Conservation (phyloP, 352 stramenopile species). For the Globisporangium middletonii region DNA sequence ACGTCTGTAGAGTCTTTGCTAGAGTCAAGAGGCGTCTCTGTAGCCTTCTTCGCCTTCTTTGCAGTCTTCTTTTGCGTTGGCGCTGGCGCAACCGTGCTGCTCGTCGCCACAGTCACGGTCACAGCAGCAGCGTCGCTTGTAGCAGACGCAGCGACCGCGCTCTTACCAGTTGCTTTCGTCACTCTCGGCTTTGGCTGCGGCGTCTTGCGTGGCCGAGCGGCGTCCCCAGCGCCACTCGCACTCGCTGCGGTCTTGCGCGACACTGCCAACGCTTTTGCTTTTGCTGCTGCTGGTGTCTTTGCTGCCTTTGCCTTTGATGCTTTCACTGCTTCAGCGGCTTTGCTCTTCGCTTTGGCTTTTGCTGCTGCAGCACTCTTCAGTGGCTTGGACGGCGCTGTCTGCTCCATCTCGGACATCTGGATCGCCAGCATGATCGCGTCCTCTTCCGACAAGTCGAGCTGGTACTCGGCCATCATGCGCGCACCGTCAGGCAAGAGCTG, state of each 20-base stretch:
- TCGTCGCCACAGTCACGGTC: too few relatives aligned
- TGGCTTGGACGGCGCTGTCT: constrained; percentile 1
- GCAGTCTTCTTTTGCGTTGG: constrained; percentile 5
- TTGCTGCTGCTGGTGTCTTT: background rate
- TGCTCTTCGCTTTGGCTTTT: too few relatives aligned
- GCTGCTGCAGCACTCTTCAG: background rate
- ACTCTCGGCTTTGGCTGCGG: too few relatives aligned
- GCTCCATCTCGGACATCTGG: constrained; percentile 40
- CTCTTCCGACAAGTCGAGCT: constrained; percentile 37
- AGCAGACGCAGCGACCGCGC: too few relatives aligned
- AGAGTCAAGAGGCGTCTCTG: background rate
- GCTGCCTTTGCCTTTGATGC: background rate
- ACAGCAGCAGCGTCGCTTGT: too few relatives aligned
- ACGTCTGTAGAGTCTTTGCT: too few relatives aligned
- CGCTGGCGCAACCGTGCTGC: background rate
- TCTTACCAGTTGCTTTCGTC: too few relatives aligned
- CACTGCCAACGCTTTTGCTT: too few relatives aligned
- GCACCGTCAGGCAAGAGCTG: constrained; percentile 26
- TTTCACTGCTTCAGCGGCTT: too few relatives aligned
- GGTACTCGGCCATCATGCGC: constrained; percentile 30
- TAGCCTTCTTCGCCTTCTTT: constrained; percentile 4
- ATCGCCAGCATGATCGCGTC: constrained; percentile 37
- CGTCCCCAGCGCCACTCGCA: too few relatives aligned
- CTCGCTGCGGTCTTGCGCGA: too few relatives aligned
- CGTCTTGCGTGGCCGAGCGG: too few relatives aligned